phyloP scores from a whole-genome alignment of 2,329 filamentous ascomycete genomes.

The Penicillium concentricum region DNA sequence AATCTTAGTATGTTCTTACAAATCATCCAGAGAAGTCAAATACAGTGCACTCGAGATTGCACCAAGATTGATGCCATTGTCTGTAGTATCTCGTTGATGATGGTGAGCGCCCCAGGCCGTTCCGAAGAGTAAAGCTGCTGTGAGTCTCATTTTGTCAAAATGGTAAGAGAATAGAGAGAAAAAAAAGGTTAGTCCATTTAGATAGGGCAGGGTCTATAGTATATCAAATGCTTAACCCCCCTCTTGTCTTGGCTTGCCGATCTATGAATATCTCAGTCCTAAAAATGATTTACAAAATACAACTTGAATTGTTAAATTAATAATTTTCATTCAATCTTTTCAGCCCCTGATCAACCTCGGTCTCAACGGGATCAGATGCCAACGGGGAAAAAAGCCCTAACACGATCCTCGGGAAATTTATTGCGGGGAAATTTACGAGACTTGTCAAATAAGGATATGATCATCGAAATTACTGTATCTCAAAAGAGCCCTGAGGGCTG shows the following conservation, averaged over 20 bases:
- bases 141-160: conserved; percentile 16
- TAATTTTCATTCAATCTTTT: neutral
- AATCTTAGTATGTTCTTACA: neutral
- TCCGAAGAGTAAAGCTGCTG: conserved; percentile 11
- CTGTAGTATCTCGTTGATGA: conserved; percentile 13
- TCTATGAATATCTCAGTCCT: neutral
- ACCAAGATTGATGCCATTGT: conserved; percentile 19
- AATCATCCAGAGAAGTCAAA: neutral
- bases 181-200: neutral
- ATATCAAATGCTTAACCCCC: conserved; percentile 21
- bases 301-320: too few species aligned
- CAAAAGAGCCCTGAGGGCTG: too few species aligned
- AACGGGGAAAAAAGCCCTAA: neutral
- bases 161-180: neutral
- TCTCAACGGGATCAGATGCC: neutral
- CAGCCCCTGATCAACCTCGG: conserved; percentile 2
- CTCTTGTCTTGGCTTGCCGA: conserved; percentile 2
- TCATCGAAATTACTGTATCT: neutral
- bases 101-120: conserved; percentile 15
- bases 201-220: neutral
- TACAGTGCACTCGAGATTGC: conserved; percentile 24
- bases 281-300: neutral
- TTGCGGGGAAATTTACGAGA: neutral
- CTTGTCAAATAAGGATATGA: too few species aligned
- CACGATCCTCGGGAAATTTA: neutral